Evolutionary conservation across 1,284 basidiomycete genomes (phyloP).

Genomic region (Cutaneotrichosporon mucoides): DNA sequence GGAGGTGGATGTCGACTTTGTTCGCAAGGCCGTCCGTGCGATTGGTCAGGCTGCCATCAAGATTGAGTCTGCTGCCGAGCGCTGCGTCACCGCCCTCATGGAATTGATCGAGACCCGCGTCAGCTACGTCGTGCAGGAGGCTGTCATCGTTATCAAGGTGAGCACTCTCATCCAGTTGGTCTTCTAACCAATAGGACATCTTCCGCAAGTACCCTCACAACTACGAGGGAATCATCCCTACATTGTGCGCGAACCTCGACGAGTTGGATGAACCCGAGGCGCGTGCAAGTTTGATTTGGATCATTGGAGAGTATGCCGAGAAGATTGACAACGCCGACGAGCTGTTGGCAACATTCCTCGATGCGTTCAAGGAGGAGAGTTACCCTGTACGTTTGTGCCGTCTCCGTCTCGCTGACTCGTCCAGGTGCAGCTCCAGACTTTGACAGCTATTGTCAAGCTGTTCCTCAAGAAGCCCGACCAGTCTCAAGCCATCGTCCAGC

Average conservation of each 20-base stretch:
- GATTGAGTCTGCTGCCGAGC: constrained; percentile 81
- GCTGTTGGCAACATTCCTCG: constrained; percentile 85
- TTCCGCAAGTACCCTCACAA: constrained; percentile 95
- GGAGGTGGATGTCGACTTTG: constrained; percentile 97
- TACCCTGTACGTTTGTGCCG: constrained; percentile 51
- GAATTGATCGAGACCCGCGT: constrained; percentile 89
- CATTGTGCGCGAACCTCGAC: constrained; percentile 87
- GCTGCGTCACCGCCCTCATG: constrained; percentile 82
- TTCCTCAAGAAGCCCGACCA: constrained; percentile 93
- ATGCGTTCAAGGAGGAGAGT: constrained; percentile 94
- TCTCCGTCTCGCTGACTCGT: neutral
- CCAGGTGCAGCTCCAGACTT: constrained; percentile 89
- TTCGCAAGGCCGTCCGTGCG: constrained; percentile 92
- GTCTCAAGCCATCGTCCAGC: constrained; percentile 86
- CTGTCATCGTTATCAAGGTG: constrained; percentile 87
- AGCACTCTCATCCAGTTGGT: constrained; percentile 3
- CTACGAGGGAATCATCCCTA: constrained; percentile 93
- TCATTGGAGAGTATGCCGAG: constrained; percentile 94
- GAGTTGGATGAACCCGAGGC: constrained; percentile 91
- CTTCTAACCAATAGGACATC: constrained; percentile 59
- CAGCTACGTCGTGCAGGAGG: constrained; percentile 95
- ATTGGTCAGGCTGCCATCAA: constrained; percentile 99
- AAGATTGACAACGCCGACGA: constrained; percentile 95
- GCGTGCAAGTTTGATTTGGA: constrained; percentile 97
- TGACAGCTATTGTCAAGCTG: constrained; percentile 94